Evolutionary conservation across 768 basidiomycete genomes (phyloP), one percentile per base, ranked within the genome.

Genomic region (Lactarius quietus): DNA sequence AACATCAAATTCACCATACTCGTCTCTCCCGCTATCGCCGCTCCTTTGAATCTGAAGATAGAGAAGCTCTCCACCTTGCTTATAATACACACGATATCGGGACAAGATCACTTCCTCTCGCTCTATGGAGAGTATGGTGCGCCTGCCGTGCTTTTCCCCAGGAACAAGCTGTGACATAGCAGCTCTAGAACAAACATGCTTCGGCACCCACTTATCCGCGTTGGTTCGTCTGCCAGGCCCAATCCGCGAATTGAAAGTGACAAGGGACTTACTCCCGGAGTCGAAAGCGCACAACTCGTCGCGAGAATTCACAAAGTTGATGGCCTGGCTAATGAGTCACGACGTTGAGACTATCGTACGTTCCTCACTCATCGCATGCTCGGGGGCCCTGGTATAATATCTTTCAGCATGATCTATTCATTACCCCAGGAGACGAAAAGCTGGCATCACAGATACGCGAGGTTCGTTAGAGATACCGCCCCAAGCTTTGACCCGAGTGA

Each of bases 321-420:
- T 93, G 31, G 86, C 89, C 69, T 90, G 90, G 89, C 75, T 93
- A 72, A 93, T 93, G 88, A 76, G 78, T 6, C 78, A 84, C 59
- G 75, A 74, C 23, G 72, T 74, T 17, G 70, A 76, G 23, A n/a
- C 52, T 17, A 70, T 74, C 41, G 83, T 83, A 70, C 39, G 83
- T 74, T 39, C 23, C 39, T 31, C 28, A 26, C 31, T 33, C 38
- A 20, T 79, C 51, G 43, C 74, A 67, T n/a, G 26, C 15, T 8
- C 38, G 23, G 38, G 17, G n/a, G 20, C 9, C 38, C 54, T 59
- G 14, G 45, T 39, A 39, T 31, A 33, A 23, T 33, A 14, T 26
- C 55, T 53, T 52, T 23, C 67, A 88, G 86, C 79, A 81, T 18
- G 76, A 76, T 12, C 71, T 90, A 31, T 90, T 91, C 70, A 64